Evolutionary conservation across 2,329 filamentous ascomycete species (phyloP), one percentile per base, ranked within the genome.

Genomic region (Cryphonectria japonica): DNA sequence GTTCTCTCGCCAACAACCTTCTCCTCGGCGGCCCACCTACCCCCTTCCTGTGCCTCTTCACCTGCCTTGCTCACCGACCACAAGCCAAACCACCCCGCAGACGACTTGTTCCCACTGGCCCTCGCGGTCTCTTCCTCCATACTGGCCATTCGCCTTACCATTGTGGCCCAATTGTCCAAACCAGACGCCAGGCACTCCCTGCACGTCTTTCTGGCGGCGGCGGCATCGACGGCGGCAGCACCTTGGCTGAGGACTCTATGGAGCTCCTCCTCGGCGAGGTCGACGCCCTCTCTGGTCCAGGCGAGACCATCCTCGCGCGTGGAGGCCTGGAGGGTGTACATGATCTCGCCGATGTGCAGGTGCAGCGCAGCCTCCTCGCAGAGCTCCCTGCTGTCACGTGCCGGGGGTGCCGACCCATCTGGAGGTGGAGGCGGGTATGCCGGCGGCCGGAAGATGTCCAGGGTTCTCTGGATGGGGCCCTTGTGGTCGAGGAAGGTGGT

Each of bases 261-360:
- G 59, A 89, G 85, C 76, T 89, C 90, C 72, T 90, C 86, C 80
- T 95, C 94, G 2, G 94, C 92, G 1, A 92, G 83, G 75, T 95
- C 92, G 43, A 97, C 93, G 37, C 92, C 94, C 73, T 97, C 93
- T 69, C 94, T 89, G 0, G 95, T 97, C 95, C 95, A 98, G 7
- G 90, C 90, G 1, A 98, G 85, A 0, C 94, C 95, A 72, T 92
- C 91, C 65, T 93, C 90, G 66, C 84, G 83, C 26, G 79, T 80
- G 4, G 78, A 72, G 4, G 84, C 82, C n/a, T 87, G 86, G 5
- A 87, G 88, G 0, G 93, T 88, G 80, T 92, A 98, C 43, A 98
- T 86, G 67, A 98, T 97, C 82, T 98, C 95, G 71, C 95, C 95
- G 73, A 98, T 95, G 80, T 97, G 96, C 34, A 94, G 87, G 85